These are phyloP conservation scores for Leishmania mexicana DNA, from an alignment of 208 protist genomes.

Conservation along the genomic window DNA sequence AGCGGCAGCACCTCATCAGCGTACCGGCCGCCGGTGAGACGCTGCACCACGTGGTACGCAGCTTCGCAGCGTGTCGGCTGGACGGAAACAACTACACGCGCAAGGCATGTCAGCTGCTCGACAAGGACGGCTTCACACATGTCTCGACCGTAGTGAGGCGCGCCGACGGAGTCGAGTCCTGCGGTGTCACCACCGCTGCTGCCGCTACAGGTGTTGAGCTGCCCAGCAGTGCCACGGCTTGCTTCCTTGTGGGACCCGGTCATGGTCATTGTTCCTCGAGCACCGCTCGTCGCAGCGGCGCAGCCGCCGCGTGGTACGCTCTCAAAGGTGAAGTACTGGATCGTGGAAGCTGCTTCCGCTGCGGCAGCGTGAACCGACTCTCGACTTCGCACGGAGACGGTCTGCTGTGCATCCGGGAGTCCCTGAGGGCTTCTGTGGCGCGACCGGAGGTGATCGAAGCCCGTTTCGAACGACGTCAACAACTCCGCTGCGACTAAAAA, in stretches of 20 bases:
- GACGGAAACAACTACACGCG: constrained; percentile 41
- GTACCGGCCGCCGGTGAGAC: constrained; percentile 60
- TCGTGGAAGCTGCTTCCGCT: not conserved
- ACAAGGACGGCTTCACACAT: constrained; percentile 58
- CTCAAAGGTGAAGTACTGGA: constrained; percentile 45
- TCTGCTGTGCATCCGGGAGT: not conserved
- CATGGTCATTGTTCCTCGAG: not conserved
- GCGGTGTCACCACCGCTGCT: not conserved
- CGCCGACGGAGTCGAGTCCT: constrained; percentile 6
- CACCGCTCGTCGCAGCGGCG: not conserved
- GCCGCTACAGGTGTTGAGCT: constrained; percentile 4
- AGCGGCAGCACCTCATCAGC: constrained; percentile 57
- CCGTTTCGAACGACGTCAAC: not conserved
- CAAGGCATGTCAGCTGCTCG: constrained; percentile 50
- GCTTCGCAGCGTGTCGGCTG: constrained; percentile 36
- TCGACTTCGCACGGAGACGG: not conserved
- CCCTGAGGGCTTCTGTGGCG: not conserved
- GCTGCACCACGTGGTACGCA: constrained; percentile 47
- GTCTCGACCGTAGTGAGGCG: constrained; percentile 50
- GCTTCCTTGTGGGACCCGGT: not conserved
- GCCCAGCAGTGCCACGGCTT: not conserved
- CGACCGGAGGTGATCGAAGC: not conserved
- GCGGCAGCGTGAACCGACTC: constrained; percentile 17
- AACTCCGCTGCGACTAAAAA: constrained; percentile 21
- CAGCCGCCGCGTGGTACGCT: not conserved